Conservation (phyloP, 2,329 filamentous ascomycete species). For the Gyromitra esculenta region DNA sequence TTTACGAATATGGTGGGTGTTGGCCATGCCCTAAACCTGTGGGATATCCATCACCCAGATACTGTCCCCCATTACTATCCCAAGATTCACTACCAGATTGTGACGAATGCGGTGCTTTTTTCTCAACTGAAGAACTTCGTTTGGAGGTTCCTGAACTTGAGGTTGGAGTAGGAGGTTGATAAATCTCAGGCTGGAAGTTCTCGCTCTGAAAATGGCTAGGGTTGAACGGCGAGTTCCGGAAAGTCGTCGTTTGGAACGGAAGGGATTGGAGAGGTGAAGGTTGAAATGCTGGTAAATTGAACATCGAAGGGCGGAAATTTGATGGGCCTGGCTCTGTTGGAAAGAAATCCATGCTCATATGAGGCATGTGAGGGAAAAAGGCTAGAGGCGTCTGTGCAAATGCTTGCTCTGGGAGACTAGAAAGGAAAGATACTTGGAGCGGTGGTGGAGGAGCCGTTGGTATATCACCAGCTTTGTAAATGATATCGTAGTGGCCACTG, state of each 20-base stretch:
- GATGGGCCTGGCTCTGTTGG: slow-evolving; percentile 48
- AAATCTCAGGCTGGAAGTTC: slow-evolving; percentile 67
- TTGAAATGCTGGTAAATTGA: slow-evolving; percentile 65
- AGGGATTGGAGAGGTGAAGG: slow-evolving; percentile 64
- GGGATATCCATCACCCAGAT: slow-evolving; percentile 46
- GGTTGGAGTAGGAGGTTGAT: slow-evolving; percentile 53
- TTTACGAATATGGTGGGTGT: slow-evolving; percentile 48
- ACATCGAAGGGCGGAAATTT: slow-evolving; percentile 55
- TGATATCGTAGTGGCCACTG: slow-evolving; percentile 89
- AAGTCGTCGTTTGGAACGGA: slow-evolving; percentile 65
- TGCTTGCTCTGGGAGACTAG: slow-evolving; percentile 53
- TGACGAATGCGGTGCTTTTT: slow-evolving; percentile 40
- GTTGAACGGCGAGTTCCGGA: slow-evolving; percentile 74
- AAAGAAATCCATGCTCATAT: slow-evolving; percentile 39
- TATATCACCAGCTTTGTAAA: slow-evolving; percentile 75
- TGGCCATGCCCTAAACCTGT: slow-evolving; percentile 40
- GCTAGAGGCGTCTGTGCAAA: slow-evolving; percentile 51
- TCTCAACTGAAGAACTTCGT: slow-evolving; percentile 49
- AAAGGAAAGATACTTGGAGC: slow-evolving; percentile 64
- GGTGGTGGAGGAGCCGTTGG: slow-evolving; percentile 58
- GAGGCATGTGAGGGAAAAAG: slow-evolving; percentile 40
- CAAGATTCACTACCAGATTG: slow-evolving; percentile 43
- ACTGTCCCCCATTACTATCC: slow-evolving; percentile 44
- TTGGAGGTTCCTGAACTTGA: slow-evolving; percentile 43
- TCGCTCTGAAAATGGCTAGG: slow-evolving; percentile 74